Evolutionary conservation across 2,329 filamentous ascomycete genomes (phyloP), one percentile per base, ranked within the genome.

Genomic region (Tolypocladium ophioglossoides): DNA sequence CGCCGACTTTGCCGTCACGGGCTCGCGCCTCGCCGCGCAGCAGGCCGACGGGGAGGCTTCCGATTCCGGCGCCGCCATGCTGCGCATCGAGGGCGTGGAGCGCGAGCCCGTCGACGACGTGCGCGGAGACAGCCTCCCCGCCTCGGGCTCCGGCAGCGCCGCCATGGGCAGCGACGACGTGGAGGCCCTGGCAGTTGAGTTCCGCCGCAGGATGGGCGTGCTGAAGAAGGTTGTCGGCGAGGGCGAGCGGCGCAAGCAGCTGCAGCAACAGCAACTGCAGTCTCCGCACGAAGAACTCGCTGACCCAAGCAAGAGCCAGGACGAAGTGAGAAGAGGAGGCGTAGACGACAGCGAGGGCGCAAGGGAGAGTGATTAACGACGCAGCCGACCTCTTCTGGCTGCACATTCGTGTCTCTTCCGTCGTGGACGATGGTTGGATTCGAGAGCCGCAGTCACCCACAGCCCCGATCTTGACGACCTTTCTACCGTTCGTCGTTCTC

Each of bases 1-100:
- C 10, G 73, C 84, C 0, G 80, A 86, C 51, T 97, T 92, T 85
- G 80, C 83, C 49, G 74, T 82, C 47, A 76, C 76, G 1, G 70
- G 70, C 47, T 70, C 77, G 16, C 70, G 68, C 52, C 63, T 83
- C 46, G 60, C 64, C 16, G 70, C 70, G 22, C 74, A 70, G 50
- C 74, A 76, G 61, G 72, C 71, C 52, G 70, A 68, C 38, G 66
- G 64, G 24, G 61, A 61, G 38, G 59, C 64, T 51, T 55, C 60
- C 63, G 58, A 59, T 52, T 63, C 51, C 18, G 58, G 57, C 32
- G 60, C 56, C 53, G 61, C 65, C 35, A 66, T 69, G 59, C 64
- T 72, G 41, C 66, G 66, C 22, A 61, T 72, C 35, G 68, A 71
- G 63, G 64, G 71, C 59, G 63, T 70, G 27, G 71, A 70, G 55